Conservation (phyloP, 2,329 filamentous ascomycete species). For the Phialemoniopsis sp. region DNA sequence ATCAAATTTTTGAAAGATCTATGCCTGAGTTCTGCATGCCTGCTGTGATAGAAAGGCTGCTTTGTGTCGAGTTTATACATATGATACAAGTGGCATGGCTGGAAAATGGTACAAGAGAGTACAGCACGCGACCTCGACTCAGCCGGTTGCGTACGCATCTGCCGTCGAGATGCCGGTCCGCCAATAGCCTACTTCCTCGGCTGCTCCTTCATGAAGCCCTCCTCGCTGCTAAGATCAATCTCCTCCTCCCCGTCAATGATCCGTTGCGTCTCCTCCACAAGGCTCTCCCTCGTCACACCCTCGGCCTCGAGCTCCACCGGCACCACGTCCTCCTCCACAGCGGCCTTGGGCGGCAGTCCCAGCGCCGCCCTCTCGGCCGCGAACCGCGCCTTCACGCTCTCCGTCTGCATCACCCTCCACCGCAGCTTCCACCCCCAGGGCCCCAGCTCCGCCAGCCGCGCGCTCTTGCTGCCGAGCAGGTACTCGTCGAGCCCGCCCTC, state of each 20-base stretch:
- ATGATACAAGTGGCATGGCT: too few relatives aligned
- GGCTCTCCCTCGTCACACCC: constrained; percentile 13
- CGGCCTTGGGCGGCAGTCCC: constrained; percentile 56
- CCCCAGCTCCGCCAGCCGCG: constrained; percentile 79
- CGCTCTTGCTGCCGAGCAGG: constrained; percentile 73
- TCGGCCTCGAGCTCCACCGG: constrained; percentile 21
- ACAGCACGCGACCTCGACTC: too few relatives aligned
- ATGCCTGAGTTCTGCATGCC: too few relatives aligned
- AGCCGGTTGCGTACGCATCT: too few relatives aligned
- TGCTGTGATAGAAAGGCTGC: too few relatives aligned
- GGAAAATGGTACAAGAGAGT: too few relatives aligned
- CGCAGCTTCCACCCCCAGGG: constrained; percentile 86
- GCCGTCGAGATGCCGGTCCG: too few relatives aligned
- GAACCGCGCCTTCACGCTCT: constrained; percentile 60
- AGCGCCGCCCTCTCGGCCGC: constrained; percentile 59
- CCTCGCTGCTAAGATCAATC: constrained; percentile 38
- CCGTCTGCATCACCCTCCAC: constrained; percentile 84
- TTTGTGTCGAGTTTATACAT: too few relatives aligned
- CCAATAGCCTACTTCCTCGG: constrained; percentile 7
- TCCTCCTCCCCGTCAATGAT: constrained; percentile 36
- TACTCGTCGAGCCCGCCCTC: constrained; percentile 90
- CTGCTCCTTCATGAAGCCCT: constrained; percentile 22
- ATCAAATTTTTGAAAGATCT: too few relatives aligned
- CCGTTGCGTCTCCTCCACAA: constrained; percentile 30
- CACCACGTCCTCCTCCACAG: not conserved